phyloP scores from a whole-genome alignment of 108 stramenopile genomes.

The Asterionellopsis glacialis region DNA sequence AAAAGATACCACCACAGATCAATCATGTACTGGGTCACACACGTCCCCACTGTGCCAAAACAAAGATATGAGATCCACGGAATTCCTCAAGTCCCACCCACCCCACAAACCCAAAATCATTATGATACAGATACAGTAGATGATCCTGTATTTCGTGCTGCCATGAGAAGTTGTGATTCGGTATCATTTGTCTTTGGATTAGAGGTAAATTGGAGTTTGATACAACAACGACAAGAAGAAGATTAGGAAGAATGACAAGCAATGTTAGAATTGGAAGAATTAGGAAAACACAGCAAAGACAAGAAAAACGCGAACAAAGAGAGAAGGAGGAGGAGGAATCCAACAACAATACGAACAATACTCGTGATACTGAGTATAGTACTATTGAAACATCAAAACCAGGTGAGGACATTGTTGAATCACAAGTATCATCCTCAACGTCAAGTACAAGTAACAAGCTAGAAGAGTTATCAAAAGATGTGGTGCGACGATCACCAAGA shows the following conservation, averaged over 20 bases:
- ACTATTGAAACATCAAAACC: neutral
- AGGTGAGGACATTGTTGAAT: neutral
- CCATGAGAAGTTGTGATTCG: conserved; percentile 77
- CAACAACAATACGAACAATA: conserved; percentile 9
- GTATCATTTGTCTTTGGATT: conserved; percentile 95
- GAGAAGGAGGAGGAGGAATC: conserved; percentile 8
- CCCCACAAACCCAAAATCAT: too few relatives aligned
- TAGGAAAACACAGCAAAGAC: neutral
- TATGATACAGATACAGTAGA: conserved; percentile 86
- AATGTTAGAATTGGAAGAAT: conserved; percentile 50
- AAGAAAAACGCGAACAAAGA: conserved; percentile 23
- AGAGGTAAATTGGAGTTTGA: conserved; percentile 90
- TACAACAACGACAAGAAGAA: conserved; percentile 84
- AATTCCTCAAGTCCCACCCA: too few relatives aligned
- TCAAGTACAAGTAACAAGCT: too few relatives aligned
- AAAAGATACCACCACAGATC: too few relatives aligned
- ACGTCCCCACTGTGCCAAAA: too few relatives aligned
- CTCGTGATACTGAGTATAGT: conserved; percentile 2
- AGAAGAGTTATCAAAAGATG: too few relatives aligned
- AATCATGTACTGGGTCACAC: too few relatives aligned
- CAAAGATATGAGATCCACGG: too few relatives aligned
- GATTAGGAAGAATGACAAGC: conserved; percentile 80
- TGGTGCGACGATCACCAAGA: too few relatives aligned
- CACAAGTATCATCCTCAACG: too few relatives aligned
- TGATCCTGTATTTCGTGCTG: conserved; percentile 89